These are phyloP conservation scores for Anethum foeniculum DNA, from an alignment of 140 eudicot species.

Conservation along the genomic window DNA sequence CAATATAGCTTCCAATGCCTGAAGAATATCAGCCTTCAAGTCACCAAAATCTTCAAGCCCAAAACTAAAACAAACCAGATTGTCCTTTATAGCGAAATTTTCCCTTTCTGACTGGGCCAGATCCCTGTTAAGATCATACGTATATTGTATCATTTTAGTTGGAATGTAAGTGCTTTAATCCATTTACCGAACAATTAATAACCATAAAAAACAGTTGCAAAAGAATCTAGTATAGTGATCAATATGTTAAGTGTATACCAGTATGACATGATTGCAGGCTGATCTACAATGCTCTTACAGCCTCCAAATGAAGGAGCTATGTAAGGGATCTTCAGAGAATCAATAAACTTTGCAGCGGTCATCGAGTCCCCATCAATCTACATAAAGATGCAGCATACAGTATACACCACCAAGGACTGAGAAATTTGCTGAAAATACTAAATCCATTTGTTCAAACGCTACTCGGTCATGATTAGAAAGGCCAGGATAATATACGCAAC, in stretches of 20 bases:
- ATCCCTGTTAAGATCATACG: constrained; percentile 49
- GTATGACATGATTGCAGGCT: constrained; percentile 94
- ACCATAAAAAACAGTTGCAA: neutral
- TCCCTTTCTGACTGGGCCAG: constrained; percentile 64
- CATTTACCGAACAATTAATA: neutral
- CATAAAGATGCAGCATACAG: constrained; percentile 5
- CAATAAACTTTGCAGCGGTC: constrained; percentile 33
- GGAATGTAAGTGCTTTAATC: neutral
- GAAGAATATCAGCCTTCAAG: constrained; percentile 75
- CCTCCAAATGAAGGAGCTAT: constrained; percentile 97
- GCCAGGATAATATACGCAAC: constrained; percentile 87
- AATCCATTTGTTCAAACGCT: neutral
- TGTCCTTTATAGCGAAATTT: constrained; percentile 80
- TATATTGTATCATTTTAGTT: neutral
- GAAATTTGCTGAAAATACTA: neutral
- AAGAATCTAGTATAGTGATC: neutral
- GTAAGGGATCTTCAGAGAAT: constrained; percentile 64
- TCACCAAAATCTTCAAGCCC: constrained; percentile 83
- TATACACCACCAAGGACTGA: constrained; percentile 1
- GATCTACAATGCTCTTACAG: constrained; percentile 87
- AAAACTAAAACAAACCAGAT: constrained; percentile 88
- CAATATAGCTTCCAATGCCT: constrained; percentile 72
- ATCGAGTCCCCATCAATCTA: constrained; percentile 77
- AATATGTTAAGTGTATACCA: constrained; percentile 35
- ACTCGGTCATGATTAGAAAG: constrained; percentile 75